Conservation (phyloP, 1,284 basidiomycete genomes). For the Termitomyces sp. region DNA sequence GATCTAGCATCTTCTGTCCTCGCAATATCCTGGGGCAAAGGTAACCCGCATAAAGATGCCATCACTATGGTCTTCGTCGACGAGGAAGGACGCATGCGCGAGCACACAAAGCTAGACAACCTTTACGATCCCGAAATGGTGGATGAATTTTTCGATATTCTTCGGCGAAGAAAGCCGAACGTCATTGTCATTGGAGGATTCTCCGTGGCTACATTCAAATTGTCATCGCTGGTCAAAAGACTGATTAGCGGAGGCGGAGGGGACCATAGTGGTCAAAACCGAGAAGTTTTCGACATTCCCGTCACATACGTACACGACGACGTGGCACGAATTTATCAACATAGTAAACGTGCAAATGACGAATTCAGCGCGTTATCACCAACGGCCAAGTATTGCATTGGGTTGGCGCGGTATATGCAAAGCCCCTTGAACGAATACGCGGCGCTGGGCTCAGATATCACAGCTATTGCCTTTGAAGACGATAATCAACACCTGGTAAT, state of each 20-base stretch:
- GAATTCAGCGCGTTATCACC: slow-evolving; percentile 83
- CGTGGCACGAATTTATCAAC: slow-evolving; percentile 91
- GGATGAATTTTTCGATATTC: slow-evolving; percentile 77
- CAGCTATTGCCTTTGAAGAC: slow-evolving; percentile 77
- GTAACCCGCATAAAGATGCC: slow-evolving; percentile 87
- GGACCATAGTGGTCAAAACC: slow-evolving; percentile 32
- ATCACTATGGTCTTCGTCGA: slow-evolving; percentile 86
- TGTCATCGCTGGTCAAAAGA: slow-evolving; percentile 64
- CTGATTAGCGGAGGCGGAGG: slow-evolving; percentile 30
- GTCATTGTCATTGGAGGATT: slow-evolving; percentile 90
- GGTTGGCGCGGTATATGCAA: slow-evolving; percentile 89
- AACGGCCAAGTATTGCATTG: slow-evolving; percentile 92
- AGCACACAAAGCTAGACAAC: slow-evolving; percentile 87
- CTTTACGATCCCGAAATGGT: slow-evolving; percentile 63
- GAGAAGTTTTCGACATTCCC: slow-evolving; percentile 54
- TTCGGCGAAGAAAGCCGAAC: slow-evolving; percentile 81
- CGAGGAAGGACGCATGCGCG: slow-evolving; percentile 82
- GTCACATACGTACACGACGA: slow-evolving; percentile 89
- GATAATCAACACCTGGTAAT: slow-evolving; percentile 84
- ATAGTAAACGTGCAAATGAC: slow-evolving; percentile 79
- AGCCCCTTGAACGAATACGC: slow-evolving; percentile 93
- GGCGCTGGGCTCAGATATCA: slow-evolving; percentile 78
- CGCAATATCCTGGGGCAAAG: slow-evolving; percentile 92
- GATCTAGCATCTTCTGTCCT: slow-evolving; percentile 77
- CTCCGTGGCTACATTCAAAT: slow-evolving; percentile 74